A percentile compares a stretch with the other conserved stretches of the same genome.
These are phyloP conservation scores for Blastocystis sp. DNA, from an alignment of 352 stramenopile genomes.

Conservation along the genomic window DNA sequence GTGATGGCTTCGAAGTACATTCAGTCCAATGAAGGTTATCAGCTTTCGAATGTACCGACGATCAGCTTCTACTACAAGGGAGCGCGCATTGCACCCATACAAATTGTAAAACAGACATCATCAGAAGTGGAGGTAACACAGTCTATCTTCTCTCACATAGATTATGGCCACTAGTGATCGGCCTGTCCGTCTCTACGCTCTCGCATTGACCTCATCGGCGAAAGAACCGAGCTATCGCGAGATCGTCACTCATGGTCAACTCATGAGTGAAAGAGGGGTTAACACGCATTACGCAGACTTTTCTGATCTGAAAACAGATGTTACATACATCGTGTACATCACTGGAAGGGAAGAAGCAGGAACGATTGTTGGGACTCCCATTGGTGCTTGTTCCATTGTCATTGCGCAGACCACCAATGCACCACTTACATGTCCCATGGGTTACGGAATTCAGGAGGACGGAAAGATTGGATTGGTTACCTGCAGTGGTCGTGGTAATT, in stretches of 20 bases:
- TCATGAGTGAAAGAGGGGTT: not conserved
- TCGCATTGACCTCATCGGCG: not conserved
- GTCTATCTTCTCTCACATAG: not conserved
- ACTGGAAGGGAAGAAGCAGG: not conserved
- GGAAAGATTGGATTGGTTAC: not conserved
- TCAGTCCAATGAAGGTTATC: not conserved
- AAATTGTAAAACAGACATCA: not conserved
- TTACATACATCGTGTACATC: not conserved
- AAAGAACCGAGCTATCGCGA: not conserved
- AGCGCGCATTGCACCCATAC: not conserved
- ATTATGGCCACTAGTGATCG: not conserved
- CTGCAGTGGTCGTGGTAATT: not conserved
- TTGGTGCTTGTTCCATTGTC: not conserved
- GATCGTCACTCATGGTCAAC: not conserved
- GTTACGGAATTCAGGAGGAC: not conserved
- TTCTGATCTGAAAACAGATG: not conserved
- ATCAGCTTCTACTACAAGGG: slow-evolving; percentile 38
- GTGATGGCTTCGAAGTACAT: slow-evolving; percentile 1
- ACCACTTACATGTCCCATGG: not conserved
- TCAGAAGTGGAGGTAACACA: not conserved
- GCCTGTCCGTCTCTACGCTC: not conserved
- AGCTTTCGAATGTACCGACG: not conserved
- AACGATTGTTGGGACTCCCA: not conserved
- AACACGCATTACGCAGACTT: not conserved
- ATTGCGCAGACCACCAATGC: not conserved